Base-by-base conservation (phyloP, 768 basidiomycete genomes). In the Auriscalpium vulgare region DNA sequence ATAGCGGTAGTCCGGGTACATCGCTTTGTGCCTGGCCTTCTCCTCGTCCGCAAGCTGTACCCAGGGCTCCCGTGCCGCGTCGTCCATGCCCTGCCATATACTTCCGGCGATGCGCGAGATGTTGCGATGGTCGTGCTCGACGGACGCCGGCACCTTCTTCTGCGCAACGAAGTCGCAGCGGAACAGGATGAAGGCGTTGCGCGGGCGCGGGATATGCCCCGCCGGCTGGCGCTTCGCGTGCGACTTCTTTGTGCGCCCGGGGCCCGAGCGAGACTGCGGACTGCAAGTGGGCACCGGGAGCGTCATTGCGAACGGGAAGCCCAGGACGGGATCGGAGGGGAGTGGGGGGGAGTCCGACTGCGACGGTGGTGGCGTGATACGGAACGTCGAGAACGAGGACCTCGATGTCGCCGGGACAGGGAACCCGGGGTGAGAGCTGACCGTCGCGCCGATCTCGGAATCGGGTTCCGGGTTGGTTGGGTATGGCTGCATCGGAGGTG, bases 121-220 rank as follows among this genome's bases (percentile, higher is more conserved):
- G 61, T 87, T 85, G 56, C 82, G 78, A 65, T 88, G 85, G 61
- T 88, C 79, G 14, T 74, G 74, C 66, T 87, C 83, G 3, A 82
- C 77, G 44, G 72, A 68, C 10, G 72, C 66, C 0, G 84, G 80
- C 48, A 80, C 73, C 58, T 80, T 76, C 53, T 81, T 76, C 59
- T 85, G 81, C 51, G 80, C 76, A 14, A 86, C 82, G 53, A 87
- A 82, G 65, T 88, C 81, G 65, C 81, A 86, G 44, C 88, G 78
- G 66, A 88, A 91, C 59, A 90, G 78, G 60, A 91, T 88, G 70
- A 91, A 91, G 0, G 87, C 83, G 67, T 90, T 90, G 14, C 83
- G 74, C 0, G 87, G 87, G 29, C 88, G 81, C 16, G 84, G 83
- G 40, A 88, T 78, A 64, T 88, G 87, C 6, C 72, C 78, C 5